A percentile compares a stretch with the other conserved stretches of the same genome.
Evolutionary conservation across 441 rosid species (phyloP).

Genomic region (Biscutella laevigata): DNA sequence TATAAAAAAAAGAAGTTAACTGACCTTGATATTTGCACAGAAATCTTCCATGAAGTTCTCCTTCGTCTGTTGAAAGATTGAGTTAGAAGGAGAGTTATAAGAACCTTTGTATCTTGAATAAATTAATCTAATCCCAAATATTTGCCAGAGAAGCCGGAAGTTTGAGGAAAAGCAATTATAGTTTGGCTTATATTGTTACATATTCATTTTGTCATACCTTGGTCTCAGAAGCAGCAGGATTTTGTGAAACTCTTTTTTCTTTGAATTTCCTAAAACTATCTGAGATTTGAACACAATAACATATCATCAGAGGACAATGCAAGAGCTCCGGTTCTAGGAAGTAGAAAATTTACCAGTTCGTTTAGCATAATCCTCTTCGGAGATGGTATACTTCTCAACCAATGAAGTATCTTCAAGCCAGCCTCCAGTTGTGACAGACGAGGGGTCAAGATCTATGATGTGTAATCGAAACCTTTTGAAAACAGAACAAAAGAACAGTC

Average conservation of each 20-base stretch:
- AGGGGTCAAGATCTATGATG: constrained; percentile 77
- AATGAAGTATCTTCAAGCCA: constrained; percentile 93
- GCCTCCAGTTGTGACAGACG: constrained; percentile 87
- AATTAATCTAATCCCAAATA: background rate
- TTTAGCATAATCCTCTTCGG: constrained; percentile 78
- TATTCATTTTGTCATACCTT: constrained; percentile 37
- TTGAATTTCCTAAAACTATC: constrained; percentile 80
- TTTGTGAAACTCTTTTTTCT: constrained; percentile 57
- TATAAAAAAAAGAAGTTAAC: too few relatives aligned
- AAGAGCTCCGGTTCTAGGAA: background rate
- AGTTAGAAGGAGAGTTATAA: constrained; percentile 7
- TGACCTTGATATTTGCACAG: constrained; percentile 61
- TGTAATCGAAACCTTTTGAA: constrained; percentile 57
- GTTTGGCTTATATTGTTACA: background rate
- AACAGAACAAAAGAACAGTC: constrained; percentile 4
- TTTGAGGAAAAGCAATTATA: background rate
- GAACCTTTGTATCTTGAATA: background rate
- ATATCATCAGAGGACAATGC: background rate
- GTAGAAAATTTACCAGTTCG: constrained; percentile 37
- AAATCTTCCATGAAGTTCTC: constrained; percentile 72
- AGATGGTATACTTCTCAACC: constrained; percentile 75
- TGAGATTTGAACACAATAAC: constrained; percentile 22
- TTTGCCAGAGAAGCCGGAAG: background rate
- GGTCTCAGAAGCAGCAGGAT: constrained; percentile 48
- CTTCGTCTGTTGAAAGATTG: constrained; percentile 36